Evolutionary conservation across 1,284 basidiomycete species (phyloP).

Genomic region (Sporisorium reilianum): DNA sequence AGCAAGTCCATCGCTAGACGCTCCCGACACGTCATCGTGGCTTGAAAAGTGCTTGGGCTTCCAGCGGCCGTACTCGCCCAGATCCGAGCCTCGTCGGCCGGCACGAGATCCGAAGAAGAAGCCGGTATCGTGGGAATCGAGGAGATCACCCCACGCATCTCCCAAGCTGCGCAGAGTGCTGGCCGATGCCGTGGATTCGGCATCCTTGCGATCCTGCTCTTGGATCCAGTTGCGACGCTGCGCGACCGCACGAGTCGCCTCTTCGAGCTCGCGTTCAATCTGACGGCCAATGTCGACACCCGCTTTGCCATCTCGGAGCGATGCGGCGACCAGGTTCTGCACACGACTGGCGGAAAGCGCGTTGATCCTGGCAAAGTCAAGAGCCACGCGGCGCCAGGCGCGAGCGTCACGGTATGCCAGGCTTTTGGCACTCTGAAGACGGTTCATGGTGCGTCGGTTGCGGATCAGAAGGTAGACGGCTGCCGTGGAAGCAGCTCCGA

Average conservation of each 20-base stretch:
- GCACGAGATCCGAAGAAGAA: conserved; percentile 34
- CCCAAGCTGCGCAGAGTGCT: conserved; percentile 10
- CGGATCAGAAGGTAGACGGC: conserved; percentile 26
- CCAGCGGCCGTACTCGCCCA: conserved; percentile 15
- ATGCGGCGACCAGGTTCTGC: conserved; percentile 29
- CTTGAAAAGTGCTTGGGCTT: conserved; percentile 3
- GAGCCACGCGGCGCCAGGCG: conserved; percentile 50
- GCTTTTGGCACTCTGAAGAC: conserved; percentile 36
- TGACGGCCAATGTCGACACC: conserved; percentile 31
- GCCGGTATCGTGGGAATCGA: conserved; percentile 18
- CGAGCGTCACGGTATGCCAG: conserved; percentile 37
- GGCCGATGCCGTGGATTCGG: conserved; percentile 8
- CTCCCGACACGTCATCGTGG: conserved; percentile 17
- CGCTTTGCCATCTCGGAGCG: conserved; percentile 30
- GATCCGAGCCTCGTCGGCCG: conserved; percentile 17
- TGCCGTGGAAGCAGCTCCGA: conserved; percentile 33
- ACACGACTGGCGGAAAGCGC: conserved; percentile 37
- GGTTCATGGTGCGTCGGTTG: conserved; percentile 43
- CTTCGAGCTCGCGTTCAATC: conserved; percentile 43
- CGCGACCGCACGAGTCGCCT: conserved; percentile 30
- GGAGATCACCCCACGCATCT: conserved; percentile 18
- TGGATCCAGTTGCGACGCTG: conserved; percentile 35
- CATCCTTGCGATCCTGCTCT: conserved; percentile 30
- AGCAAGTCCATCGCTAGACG: conserved; percentile 9
- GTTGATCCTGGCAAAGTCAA: conserved; percentile 48